Conservation (phyloP, 2,329 filamentous ascomycete species). For the Paecilomyces niveus region DNA sequence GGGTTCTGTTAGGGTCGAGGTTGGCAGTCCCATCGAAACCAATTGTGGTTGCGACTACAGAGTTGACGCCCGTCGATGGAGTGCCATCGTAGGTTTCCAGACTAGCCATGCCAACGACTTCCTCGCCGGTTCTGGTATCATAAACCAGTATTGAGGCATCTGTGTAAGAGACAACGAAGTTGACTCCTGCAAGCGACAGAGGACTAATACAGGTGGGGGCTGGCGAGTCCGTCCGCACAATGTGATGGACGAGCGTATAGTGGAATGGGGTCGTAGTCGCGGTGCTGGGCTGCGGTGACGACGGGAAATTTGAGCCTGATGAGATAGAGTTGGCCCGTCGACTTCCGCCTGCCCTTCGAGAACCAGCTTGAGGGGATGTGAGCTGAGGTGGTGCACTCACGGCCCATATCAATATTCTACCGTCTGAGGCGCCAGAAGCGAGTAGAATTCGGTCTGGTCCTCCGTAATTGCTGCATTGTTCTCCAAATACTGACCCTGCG, state of each 20-base stretch:
- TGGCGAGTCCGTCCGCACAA: slow-evolving; percentile 60
- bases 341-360: slow-evolving; percentile 66
- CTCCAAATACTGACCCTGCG: slow-evolving; percentile 70
- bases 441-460: slow-evolving; percentile 79
- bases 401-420: slow-evolving; percentile 87
- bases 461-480: slow-evolving; percentile 63
- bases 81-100: slow-evolving; percentile 90
- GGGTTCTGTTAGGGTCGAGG: slow-evolving; percentile 55
- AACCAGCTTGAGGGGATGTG: slow-evolving; percentile 69
- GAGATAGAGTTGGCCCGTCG: slow-evolving; percentile 88
- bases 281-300: slow-evolving; percentile 78
- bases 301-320: slow-evolving; percentile 85
- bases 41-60: slow-evolving; percentile 78
- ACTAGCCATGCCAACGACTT: slow-evolving; percentile 87
- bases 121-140: slow-evolving; percentile 85
- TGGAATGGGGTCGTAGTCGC: slow-evolving; percentile 82
- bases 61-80: slow-evolving; percentile 74
- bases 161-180: slow-evolving; percentile 87
- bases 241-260: slow-evolving; percentile 81
- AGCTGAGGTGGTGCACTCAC: slow-evolving; percentile 84
- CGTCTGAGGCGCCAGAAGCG: slow-evolving; percentile 87
- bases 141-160: slow-evolving; percentile 88
- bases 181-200: slow-evolving; percentile 71
- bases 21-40: slow-evolving; percentile 63
- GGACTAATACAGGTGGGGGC: slow-evolving; percentile 92